phyloP scores from a whole-genome alignment of 2,329 filamentous ascomycete genomes.

The Juglanconis oblonga region DNA sequence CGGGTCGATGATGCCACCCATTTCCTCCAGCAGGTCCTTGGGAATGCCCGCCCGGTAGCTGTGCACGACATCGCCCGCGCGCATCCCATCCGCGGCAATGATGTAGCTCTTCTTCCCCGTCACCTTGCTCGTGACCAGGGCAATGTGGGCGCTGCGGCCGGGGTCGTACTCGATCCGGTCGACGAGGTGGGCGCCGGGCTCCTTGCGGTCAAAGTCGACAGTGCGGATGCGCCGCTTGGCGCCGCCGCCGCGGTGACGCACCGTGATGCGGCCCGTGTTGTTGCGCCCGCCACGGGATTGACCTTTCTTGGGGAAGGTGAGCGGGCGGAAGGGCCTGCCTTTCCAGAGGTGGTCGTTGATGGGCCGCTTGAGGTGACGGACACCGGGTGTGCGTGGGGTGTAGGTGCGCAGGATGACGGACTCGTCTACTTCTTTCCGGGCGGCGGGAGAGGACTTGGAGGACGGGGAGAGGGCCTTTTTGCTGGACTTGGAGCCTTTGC shows the following conservation, averaged over 20 bases:
- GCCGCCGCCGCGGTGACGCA: slow-evolving; percentile 89
- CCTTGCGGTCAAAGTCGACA: slow-evolving; percentile 80
- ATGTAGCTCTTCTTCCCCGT: slow-evolving; percentile 84
- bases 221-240: slow-evolving; percentile 88
- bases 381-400: slow-evolving; percentile 87
- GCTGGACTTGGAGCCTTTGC: slow-evolving; percentile 10
- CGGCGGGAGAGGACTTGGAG: neutral
- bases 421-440: slow-evolving; percentile 27
- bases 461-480: slow-evolving; percentile 15
- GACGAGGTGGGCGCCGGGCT: slow-evolving; percentile 79
- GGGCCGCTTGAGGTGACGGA: slow-evolving; percentile 85
- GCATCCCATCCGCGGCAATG: slow-evolving; percentile 89
- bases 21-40: slow-evolving; percentile 77
- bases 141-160: slow-evolving; percentile 88
- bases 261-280: slow-evolving; percentile 77
- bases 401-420: slow-evolving; percentile 71
- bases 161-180: slow-evolving; percentile 97
- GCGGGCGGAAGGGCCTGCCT: slow-evolving; percentile 73
- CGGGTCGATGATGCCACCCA: slow-evolving; percentile 90
- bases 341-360: slow-evolving; percentile 98
- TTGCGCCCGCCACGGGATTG: slow-evolving; percentile 92
- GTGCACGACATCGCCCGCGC: slow-evolving; percentile 86
- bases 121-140: slow-evolving; percentile 72
- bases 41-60: slow-evolving; percentile 91
- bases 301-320: slow-evolving; percentile 91